Conservation (phyloP, 805 yeast genomes). For the Zygoascus bituminiphila region DNA sequence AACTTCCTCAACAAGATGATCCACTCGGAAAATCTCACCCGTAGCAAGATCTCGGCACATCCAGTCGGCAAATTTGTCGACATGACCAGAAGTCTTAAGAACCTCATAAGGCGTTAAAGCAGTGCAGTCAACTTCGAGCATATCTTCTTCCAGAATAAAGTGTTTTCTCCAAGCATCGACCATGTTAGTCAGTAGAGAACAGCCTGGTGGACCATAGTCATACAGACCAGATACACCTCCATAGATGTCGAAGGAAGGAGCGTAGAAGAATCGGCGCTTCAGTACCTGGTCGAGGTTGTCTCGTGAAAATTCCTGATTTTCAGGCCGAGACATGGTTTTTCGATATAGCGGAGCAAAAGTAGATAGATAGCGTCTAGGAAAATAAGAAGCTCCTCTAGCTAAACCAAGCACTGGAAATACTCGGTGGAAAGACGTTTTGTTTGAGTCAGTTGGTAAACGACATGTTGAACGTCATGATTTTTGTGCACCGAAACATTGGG, state of each 20-base stretch:
- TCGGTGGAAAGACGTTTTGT: neutral
- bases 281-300: conserved; percentile 83
- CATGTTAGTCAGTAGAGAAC: conserved; percentile 94
- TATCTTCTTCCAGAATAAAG: conserved; percentile 93
- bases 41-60: conserved; percentile 94
- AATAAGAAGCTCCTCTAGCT: neutral
- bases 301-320: conserved; percentile 48
- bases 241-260: conserved; percentile 94
- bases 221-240: conserved; percentile 98
- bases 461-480: no score
- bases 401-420: neutral
- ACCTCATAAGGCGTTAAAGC: conserved; percentile 98
- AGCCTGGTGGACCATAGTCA: conserved; percentile 99
- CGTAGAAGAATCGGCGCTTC: conserved; percentile 93
- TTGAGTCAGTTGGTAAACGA: no score
- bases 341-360: neutral
- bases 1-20: conserved; percentile 96
- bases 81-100: conserved; percentile 97
- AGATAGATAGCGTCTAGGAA: neutral
- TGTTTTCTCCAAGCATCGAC: conserved; percentile 97
- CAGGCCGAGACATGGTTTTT: conserved; percentile 3
- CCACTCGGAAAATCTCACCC: conserved; percentile 98
- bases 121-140: conserved; percentile 97
- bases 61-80: conserved; percentile 98
- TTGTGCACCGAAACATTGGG: no score